Evolutionary conservation across 768 basidiomycete genomes (phyloP), one percentile per base, ranked within the genome.

Genomic region (Suillus fuscotomentosus): DNA sequence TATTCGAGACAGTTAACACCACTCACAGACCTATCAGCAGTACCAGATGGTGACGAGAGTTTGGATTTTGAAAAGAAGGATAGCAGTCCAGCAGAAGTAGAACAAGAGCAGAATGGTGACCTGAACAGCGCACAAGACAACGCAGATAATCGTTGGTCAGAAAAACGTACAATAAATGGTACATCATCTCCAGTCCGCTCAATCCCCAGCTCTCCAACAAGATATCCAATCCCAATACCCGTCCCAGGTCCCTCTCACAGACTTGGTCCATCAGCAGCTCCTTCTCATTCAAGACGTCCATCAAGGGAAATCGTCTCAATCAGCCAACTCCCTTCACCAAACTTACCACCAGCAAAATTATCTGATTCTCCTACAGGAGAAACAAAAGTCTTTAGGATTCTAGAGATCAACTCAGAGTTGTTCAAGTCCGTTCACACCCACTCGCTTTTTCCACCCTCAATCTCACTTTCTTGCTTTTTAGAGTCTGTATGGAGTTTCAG

Each of bases 11-110:
- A 81, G 64, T 88, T 88, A 24, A 91, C 90, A 0, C 91, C 91
- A 3, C 84, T 93, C 71, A 91, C 88, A 68, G 90, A 91, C 66
- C 84, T 91, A 31, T 90, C 90, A 9, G 87, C 89, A 1, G 82
- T 88, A 0, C 85, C 88, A 47, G 86, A 86, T 69, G 78, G 80
- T 27, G 86, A 86, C 55, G 85, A 86, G 38, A 27, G 60, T 15
- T 39, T 63, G 53, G 73, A 74, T 38, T 31, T 51, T 17, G 67
- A 73, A 63, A 41, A 24, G 65, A 76, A 75, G 43, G 61, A 62
- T 34, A 5, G 5, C 13, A 57, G 22, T 57, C 9, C 56, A 57
- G 54, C 36, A 14, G 76, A 79, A 17, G 79, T 81, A 76, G 60
- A 76, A 80, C 38, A 68, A 24, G 50, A 65, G 10, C 59, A 53